A percentile compares a stretch with the other conserved stretches of the same genome.
Evolutionary conservation across 768 basidiomycete genomes (phyloP).

Genomic region (Mycena belliarum): DNA sequence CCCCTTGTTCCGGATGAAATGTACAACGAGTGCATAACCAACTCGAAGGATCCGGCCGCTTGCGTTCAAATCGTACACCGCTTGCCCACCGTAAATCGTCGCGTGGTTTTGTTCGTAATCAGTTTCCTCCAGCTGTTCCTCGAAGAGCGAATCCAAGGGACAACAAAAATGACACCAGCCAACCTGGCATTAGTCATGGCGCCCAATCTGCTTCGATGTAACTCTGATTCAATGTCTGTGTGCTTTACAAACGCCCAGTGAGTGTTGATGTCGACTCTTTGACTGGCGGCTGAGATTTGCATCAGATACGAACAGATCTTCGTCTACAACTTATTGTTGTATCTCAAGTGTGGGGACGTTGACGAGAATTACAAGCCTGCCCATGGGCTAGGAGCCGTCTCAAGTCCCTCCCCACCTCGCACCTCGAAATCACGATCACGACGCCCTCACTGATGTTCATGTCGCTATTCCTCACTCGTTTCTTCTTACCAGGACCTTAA

Average conservation of each 20-base stretch:
- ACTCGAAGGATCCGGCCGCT: conserved; percentile 62
- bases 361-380: conserved; percentile 76
- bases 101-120: conserved; percentile 85
- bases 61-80: conserved; percentile 75
- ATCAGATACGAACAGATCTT: conserved; percentile 85
- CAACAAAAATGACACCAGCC: conserved; percentile 88
- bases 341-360: conserved; percentile 74
- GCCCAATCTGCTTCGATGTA: conserved; percentile 85
- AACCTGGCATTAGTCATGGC: conserved; percentile 92
- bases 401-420: conserved; percentile 46
- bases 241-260: conserved; percentile 93
- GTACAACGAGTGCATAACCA: conserved; percentile 87
- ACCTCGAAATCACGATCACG: conserved; percentile 59
- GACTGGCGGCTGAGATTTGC: conserved; percentile 8
- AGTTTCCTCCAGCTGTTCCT: conserved; percentile 91
- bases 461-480: neutral
- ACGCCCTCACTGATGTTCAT: conserved; percentile 30
- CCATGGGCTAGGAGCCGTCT: conserved; percentile 77
- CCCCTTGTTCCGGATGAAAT: conserved; percentile 90
- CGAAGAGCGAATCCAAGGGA: conserved; percentile 66
- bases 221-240: conserved; percentile 82
- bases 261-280: conserved; percentile 28
- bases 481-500: conserved; percentile 7
- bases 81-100: conserved; percentile 82
- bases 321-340: conserved; percentile 78